Conservation (phyloP, 1,284 basidiomycete genomes). For the Melampsora americana region DNA sequence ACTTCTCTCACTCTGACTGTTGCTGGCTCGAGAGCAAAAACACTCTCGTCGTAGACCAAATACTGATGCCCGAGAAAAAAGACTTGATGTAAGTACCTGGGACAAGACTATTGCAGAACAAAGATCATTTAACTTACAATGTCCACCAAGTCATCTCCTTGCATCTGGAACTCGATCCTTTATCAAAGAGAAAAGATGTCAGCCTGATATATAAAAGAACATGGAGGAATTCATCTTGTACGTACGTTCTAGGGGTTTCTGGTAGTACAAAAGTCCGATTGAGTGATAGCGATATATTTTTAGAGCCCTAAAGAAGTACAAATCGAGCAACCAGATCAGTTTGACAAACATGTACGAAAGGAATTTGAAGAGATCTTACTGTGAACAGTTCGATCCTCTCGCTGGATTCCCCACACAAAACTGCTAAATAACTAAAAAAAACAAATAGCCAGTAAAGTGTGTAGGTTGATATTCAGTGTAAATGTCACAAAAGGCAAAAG, state of each 20-base stretch:
- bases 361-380: slow-evolving; percentile 51
- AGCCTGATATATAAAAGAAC: background rate
- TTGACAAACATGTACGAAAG: slow-evolving; percentile 57
- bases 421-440: slow-evolving; percentile 72
- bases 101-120: background rate
- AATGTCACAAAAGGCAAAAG: background rate
- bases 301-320: slow-evolving; percentile 47
- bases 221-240: background rate
- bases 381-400: slow-evolving; percentile 86
- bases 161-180: slow-evolving; percentile 70
- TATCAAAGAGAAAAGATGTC: background rate
- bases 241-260: slow-evolving; percentile 69
- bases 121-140: slow-evolving; percentile 57
- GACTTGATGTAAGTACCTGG: slow-evolving; percentile 24
- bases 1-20: slow-evolving; percentile 86
- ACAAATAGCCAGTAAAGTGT: slow-evolving; percentile 14
- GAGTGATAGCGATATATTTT: slow-evolving; percentile 50
- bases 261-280: slow-evolving; percentile 77
- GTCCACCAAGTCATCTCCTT: slow-evolving; percentile 82
- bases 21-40: slow-evolving; percentile 80
- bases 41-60: slow-evolving; percentile 78
- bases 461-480: background rate
- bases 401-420: slow-evolving; percentile 83
- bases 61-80: slow-evolving; percentile 29
- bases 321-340: slow-evolving; percentile 69